Conservation (phyloP, 202 grass and related monocot genomes). For the Hordeum pubiflorum region DNA sequence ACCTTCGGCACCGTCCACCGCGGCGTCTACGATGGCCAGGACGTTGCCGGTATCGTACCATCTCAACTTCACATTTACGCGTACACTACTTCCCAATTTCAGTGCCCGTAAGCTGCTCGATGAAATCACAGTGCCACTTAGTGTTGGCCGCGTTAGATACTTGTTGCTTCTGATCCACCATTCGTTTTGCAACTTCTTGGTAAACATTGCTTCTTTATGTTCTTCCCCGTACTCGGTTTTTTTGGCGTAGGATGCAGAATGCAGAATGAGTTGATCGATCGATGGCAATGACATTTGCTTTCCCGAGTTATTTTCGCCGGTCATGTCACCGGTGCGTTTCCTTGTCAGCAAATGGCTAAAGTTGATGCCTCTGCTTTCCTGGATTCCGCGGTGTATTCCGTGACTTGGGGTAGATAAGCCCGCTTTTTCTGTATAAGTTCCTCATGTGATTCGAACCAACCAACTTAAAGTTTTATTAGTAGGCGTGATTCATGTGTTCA, state of each 20-base stretch:
- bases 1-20: constrained; percentile 91
- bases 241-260: background rate
- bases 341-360: constrained; percentile 55
- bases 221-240: background rate
- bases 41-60: constrained; percentile 68
- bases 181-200: background rate
- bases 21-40: constrained; percentile 90
- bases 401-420: constrained; percentile 48
- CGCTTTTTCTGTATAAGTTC: constrained; percentile 43
- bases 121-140: constrained; percentile 24
- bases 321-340: constrained; percentile 37
- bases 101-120: constrained; percentile 22
- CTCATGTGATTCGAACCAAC: constrained; percentile 80
- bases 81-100: background rate
- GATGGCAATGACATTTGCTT: constrained; percentile 31
- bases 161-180: background rate
- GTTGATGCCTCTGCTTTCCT: constrained; percentile 44
- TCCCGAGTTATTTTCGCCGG: constrained; percentile 17
- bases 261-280: constrained; percentile 21
- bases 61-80: background rate
- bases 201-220: background rate
- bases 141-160: background rate
- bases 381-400: constrained; percentile 35
- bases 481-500: constrained; percentile 51
- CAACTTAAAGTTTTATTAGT: constrained; percentile 46